Percentiles rank a stretch among this genome's conserved stretches.
phyloP scores from a whole-genome alignment of 129 eudicot genomes.

The Escallonia herrerae region DNA sequence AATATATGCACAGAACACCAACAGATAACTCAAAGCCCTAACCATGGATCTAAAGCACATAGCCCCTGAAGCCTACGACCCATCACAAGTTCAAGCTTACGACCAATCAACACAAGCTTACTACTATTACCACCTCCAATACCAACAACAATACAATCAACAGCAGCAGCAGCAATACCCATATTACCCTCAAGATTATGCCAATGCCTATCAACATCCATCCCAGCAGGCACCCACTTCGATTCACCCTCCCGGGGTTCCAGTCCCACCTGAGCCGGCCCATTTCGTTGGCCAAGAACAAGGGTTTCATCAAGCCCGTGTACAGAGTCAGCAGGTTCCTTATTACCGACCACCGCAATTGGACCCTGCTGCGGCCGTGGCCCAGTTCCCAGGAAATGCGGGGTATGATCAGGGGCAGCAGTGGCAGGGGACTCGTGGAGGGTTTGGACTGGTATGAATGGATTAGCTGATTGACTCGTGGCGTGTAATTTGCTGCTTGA shows the following conservation, averaged over 20 bases:
- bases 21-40: not conserved
- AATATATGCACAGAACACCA: no score
- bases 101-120: slow-evolving; percentile 20
- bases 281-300: slow-evolving; percentile 20
- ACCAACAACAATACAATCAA: slow-evolving; percentile 15
- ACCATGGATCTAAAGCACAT: slow-evolving; percentile 22
- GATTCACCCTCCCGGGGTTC: slow-evolving; percentile 67
- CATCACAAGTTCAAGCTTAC: slow-evolving; percentile 33
- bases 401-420: slow-evolving; percentile 21
- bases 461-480: no score
- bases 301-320: slow-evolving; percentile 5
- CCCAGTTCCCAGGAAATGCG: slow-evolving; percentile 20
- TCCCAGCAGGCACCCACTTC: slow-evolving; percentile 30
- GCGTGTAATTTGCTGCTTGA: no score
- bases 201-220: slow-evolving; percentile 21
- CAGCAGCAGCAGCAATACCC: slow-evolving; percentile 25
- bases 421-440: slow-evolving; percentile 17
- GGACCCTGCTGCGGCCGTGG: slow-evolving; percentile 12
- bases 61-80: slow-evolving; percentile 11
- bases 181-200: slow-evolving; percentile 17
- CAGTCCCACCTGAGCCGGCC: slow-evolving; percentile 25
- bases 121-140: slow-evolving; percentile 2
- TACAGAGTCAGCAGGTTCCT: slow-evolving; percentile 16
- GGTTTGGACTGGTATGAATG: slow-evolving; percentile 11
- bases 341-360: slow-evolving; percentile 13